Conservation (phyloP, 1,139 yeast genomes). For the Sugiyamaella japonica region DNA sequence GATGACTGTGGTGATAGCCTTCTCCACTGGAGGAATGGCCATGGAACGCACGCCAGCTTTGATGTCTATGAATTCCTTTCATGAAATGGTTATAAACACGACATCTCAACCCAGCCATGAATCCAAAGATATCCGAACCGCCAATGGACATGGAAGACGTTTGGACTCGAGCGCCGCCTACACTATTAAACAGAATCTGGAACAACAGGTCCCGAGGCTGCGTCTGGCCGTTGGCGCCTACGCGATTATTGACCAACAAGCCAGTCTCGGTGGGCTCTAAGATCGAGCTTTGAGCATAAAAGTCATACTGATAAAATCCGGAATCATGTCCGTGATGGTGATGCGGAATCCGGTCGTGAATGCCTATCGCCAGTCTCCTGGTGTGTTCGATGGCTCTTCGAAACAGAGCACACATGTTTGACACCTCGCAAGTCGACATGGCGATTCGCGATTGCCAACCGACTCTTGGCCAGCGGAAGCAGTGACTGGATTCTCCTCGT, state of each 20-base stretch:
- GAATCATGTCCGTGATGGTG: not conserved
- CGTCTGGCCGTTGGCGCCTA: not conserved
- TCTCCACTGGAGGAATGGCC: not conserved
- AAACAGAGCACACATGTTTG: slow-evolving; percentile 1
- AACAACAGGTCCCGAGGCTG: not conserved
- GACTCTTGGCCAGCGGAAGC: too few relatives aligned
- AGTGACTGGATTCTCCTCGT: too few relatives aligned
- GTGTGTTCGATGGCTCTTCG: slow-evolving; percentile 6
- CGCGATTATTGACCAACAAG: not conserved
- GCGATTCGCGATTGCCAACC: too few relatives aligned
- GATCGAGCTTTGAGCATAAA: not conserved
- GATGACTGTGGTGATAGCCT: not conserved
- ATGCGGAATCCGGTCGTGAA: slow-evolving; percentile 20
- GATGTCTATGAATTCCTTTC: not conserved
- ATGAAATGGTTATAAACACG: slow-evolving; percentile 11
- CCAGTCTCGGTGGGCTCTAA: not conserved
- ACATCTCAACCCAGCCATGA: not conserved
- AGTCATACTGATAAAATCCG: slow-evolving; percentile 5
- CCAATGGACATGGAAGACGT: not conserved
- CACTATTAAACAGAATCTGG: slow-evolving; percentile 1
- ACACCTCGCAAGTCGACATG: slow-evolving; percentile 8
- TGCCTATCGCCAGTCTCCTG: slow-evolving; percentile 15
- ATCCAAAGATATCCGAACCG: not conserved
- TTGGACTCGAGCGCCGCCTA: not conserved
- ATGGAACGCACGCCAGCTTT: not conserved